A percentile compares a stretch with the other conserved stretches of the same genome.
These are phyloP conservation scores for Boechera divaricarpa DNA, from an alignment of 345 rosid genomes.

Conservation along the genomic window DNA sequence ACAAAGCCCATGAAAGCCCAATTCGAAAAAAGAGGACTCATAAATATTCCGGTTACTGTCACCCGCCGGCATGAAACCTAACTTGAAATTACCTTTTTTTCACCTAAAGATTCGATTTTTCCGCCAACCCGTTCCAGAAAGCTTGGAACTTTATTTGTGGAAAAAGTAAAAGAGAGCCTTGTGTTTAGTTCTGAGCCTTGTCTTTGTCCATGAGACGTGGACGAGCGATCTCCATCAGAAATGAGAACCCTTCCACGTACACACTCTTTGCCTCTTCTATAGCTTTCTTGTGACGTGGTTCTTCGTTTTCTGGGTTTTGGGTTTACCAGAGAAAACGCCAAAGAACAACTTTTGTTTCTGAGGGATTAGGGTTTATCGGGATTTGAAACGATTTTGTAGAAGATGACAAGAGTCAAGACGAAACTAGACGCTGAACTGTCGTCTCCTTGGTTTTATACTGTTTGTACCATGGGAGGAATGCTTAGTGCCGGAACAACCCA, in stretches of 20 bases:
- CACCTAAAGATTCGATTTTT: slow-evolving; percentile 31
- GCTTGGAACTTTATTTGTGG: slow-evolving; percentile 35
- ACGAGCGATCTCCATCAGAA: slow-evolving; percentile 43
- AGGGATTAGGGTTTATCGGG: slow-evolving; percentile 29
- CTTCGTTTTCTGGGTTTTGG: slow-evolving; percentile 24
- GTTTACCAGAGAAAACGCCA: slow-evolving; percentile 9
- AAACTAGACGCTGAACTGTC: slow-evolving; percentile 37
- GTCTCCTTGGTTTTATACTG: slow-evolving; percentile 49
- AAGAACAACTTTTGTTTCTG: slow-evolving; percentile 16
- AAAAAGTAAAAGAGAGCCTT: slow-evolving; percentile 27
- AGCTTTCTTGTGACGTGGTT: slow-evolving; percentile 27
- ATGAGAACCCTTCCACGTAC: slow-evolving; percentile 35
- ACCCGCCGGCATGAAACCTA: slow-evolving; percentile 40
- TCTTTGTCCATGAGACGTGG: slow-evolving; percentile 46
- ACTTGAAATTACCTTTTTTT: slow-evolving; percentile 8
- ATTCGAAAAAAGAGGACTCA: neutral
- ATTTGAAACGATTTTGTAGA: neutral
- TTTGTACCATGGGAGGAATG: slow-evolving; percentile 68
- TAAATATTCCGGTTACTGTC: slow-evolving; percentile 24
- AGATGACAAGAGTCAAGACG: slow-evolving; percentile 41
- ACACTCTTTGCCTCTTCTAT: slow-evolving; percentile 17
- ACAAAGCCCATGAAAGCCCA: slow-evolving; percentile 34
- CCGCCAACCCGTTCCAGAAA: slow-evolving; percentile 31
- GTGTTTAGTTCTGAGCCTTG: slow-evolving; percentile 39
- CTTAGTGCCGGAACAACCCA: slow-evolving; percentile 73